These are phyloP conservation scores for Phytophthora brassicae DNA, from an alignment of 352 stramenopile genomes.

Conservation along the genomic window DNA sequence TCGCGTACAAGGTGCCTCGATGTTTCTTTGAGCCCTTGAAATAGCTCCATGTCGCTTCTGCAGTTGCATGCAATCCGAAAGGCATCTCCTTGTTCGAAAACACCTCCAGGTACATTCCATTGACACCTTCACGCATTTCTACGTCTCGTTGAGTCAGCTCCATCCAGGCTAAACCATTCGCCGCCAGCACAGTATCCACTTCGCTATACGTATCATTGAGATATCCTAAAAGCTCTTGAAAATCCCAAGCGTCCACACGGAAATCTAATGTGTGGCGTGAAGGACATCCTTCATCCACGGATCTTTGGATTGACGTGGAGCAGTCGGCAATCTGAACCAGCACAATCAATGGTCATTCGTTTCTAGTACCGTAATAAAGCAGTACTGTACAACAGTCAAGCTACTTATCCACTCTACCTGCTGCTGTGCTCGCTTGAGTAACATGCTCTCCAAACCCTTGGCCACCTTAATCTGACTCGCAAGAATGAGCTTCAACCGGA, in stretches of 20 bases:
- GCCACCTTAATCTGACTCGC: constrained; percentile 49
- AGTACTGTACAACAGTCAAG: too few relatives aligned
- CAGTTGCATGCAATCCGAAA: constrained; percentile 28
- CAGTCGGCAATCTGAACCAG: constrained; percentile 18
- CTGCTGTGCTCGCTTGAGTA: constrained; percentile 29
- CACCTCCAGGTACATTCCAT: constrained; percentile 35
- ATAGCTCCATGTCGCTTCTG: constrained; percentile 36
- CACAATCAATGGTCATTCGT: not conserved
- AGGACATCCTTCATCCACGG: constrained; percentile 16
- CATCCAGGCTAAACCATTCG: constrained; percentile 31
- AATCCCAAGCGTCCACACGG: constrained; percentile 23
- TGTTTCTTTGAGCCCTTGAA: constrained; percentile 43
- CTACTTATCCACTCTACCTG: constrained; percentile 11
- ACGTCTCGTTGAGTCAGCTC: constrained; percentile 30
- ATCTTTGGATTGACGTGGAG: constrained; percentile 18
- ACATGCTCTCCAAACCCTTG: constrained; percentile 37
- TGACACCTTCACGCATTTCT: constrained; percentile 24
- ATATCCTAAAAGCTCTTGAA: constrained; percentile 27
- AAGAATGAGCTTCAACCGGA: constrained; percentile 37
- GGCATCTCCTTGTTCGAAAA: constrained; percentile 35
- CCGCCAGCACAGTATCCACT: constrained; percentile 27
- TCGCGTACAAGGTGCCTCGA: constrained; percentile 34
- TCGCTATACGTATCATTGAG: constrained; percentile 26
- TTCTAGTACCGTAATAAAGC: not conserved
- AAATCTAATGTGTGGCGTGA: constrained; percentile 19